Evolutionary conservation across 2,329 filamentous ascomycete species (phyloP), one percentile per base, ranked within the genome.

Genomic region (Harringtonia lauricola): DNA sequence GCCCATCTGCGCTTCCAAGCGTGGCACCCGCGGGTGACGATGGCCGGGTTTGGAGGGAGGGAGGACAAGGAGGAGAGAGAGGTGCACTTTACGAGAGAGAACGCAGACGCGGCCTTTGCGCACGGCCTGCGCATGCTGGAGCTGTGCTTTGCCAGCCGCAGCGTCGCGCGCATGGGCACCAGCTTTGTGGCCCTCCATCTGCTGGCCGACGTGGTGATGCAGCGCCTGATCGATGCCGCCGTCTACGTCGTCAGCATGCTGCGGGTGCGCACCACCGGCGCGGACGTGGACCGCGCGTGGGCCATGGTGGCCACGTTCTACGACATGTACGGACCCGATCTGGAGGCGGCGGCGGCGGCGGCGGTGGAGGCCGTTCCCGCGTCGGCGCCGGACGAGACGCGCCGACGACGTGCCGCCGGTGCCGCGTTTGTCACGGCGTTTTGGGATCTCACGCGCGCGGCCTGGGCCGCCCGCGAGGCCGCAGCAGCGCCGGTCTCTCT

Each of bases 221-320:
- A 51, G 18, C 46, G 48, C 3, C 51, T 57, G 5, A 45, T 60
- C n/a, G 59, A 62, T 12, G 57, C 57, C 1, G 55, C 52, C 18
- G 55, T 62, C 8, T 61, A 58, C 8, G 48, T 61, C 0, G 41
- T 59, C 0, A 59, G 57, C n/a, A 57, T 61, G 2, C 46, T 62
- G 9, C 53, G 56, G 3, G 28, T 36, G 2, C 48, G 58, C 2
- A 37, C n/a, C 1, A 46, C 42, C 0, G 53, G 54, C 0, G 42
- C 47, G 14, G 28, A 26, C 4, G 52, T 60, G 0, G 46, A 19
- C 0, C 10, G 49, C 9, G 57, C 57, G 1, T 62, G 59, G 59
- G 49, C 36, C 0, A n/a, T 57, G 9, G 41, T 60, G 0, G 54
- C 53, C 8, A 43, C 41, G 1, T 43, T 62, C 0, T 61, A 58